Evolutionary conservation across 2,329 filamentous ascomycete genomes (phyloP), one percentile per base, ranked within the genome.

Genomic region (Beauveria medogensis): DNA sequence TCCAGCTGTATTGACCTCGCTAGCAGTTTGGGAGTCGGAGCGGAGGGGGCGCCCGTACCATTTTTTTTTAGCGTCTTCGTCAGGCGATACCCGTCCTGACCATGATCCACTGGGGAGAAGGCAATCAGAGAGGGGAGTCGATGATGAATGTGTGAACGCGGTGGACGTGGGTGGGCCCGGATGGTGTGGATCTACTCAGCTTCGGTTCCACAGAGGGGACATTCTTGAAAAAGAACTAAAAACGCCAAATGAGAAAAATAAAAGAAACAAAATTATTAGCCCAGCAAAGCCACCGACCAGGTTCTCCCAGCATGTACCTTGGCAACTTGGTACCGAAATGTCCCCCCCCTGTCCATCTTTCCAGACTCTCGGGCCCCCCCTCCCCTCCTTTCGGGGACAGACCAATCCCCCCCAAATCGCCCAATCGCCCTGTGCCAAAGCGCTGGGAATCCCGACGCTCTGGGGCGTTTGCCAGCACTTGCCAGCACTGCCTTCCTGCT

Each of bases 331-430:
- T 16, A 37, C 26, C 48, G 50, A 37, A 52, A 40, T 14, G 50
- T 9, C n/a, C 24, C 28, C 28, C 37, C 43, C 58, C 59, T 50
- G 52, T 26, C 34, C 44, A 50, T 52, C 34, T 61, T 61, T 56
- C 59, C 59, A 61, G 59, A 51, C 52, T 61, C 59, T 61, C 59
- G 59, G 59, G 59, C 59, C 59, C 51, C 47, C 59, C 51, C 52
- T 24, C 46, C 18, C 50, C 41, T n/a, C 28, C 30, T 56, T 40
- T 16, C 34, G 34, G 34, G 34, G 34, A 37, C 34, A 37, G 34
- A 37, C 34, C 34, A 37, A 30, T 12, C 26, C 37, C 47, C 20
- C 22, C 43, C 44, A 28, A 47, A 24, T 56, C 56, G 34, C 56
- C 47, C 37, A 52, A 51, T 52, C 56, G 34, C 46, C 55, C 55